Conservation (phyloP, 1,139 yeast genomes). For the Spathaspora jeffriesii region DNA sequence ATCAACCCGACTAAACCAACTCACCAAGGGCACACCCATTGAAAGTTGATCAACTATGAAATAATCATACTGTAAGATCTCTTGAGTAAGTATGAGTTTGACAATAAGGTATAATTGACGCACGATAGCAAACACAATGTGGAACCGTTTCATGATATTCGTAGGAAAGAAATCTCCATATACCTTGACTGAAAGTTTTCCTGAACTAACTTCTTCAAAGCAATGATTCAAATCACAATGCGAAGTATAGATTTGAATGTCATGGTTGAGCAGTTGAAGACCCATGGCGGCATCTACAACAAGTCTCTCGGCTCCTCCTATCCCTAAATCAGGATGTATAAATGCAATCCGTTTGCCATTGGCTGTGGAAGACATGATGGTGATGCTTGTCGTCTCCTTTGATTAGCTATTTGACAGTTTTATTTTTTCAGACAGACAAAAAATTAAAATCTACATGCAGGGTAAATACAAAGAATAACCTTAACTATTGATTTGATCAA, state of each 20-base stretch:
- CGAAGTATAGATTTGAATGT: slow-evolving; percentile 76
- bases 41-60: slow-evolving; percentile 89
- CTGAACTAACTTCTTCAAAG: slow-evolving; percentile 80
- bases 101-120: slow-evolving; percentile 73
- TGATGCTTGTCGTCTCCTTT: not conserved
- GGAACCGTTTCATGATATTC: slow-evolving; percentile 60
- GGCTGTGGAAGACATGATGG: not conserved
- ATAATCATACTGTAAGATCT: slow-evolving; percentile 57
- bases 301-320: slow-evolving; percentile 95
- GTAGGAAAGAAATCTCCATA: slow-evolving; percentile 87
- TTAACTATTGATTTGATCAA: too few species aligned
- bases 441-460: not conserved
- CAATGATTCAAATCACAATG: slow-evolving; percentile 88
- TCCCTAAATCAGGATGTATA: slow-evolving; percentile 95
- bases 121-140: slow-evolving; percentile 79
- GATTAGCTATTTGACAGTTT: not conserved
- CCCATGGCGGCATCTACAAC: slow-evolving; percentile 96
- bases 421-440: not conserved
- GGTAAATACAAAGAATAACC: not conserved
- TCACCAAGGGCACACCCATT: slow-evolving; percentile 77
- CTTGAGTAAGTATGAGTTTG: slow-evolving; percentile 50
- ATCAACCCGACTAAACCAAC: slow-evolving; percentile 44
- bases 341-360: slow-evolving; percentile 58
- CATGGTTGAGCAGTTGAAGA: slow-evolving; percentile 66
- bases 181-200: slow-evolving; percentile 61